phyloP scores from a whole-genome alignment of 2,329 filamentous ascomycete genomes.

The Thelonectria olida region DNA sequence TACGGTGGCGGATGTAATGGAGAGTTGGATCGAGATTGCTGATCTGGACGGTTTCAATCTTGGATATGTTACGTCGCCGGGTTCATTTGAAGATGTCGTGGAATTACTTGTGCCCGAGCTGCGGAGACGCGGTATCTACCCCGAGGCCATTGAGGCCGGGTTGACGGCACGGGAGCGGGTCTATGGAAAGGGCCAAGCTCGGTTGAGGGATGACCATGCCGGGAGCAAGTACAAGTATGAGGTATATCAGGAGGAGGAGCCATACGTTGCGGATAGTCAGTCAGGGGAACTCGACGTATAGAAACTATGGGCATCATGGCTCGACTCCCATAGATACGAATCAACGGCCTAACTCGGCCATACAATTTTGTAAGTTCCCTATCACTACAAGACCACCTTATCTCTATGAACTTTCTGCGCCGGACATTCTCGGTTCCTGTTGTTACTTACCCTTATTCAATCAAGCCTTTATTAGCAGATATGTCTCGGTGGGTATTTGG shows the following conservation, averaged over 20 bases:
- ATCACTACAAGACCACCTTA: too few relatives aligned
- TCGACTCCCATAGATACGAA: too few relatives aligned
- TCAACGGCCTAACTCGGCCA: too few relatives aligned
- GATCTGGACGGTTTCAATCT: slow-evolving; percentile 54
- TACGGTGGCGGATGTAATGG: slow-evolving; percentile 55
- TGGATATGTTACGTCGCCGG: slow-evolving; percentile 54
- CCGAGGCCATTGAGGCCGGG: slow-evolving; percentile 41
- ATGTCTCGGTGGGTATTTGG: too few relatives aligned
- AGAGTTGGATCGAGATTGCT: slow-evolving; percentile 54
- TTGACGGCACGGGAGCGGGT: slow-evolving; percentile 69
- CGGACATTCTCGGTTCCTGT: too few relatives aligned
- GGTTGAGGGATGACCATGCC: slow-evolving; percentile 65
- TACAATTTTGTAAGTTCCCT: too few relatives aligned
- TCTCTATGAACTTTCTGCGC: too few relatives aligned
- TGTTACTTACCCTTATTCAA: too few relatives aligned
- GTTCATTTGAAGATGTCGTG: slow-evolving; percentile 45
- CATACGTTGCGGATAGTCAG: too few relatives aligned
- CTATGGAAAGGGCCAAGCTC: slow-evolving; percentile 67
- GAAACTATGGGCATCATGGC: too few relatives aligned
- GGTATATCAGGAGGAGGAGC: slow-evolving; percentile 58
- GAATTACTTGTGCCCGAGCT: slow-evolving; percentile 44
- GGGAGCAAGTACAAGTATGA: slow-evolving; percentile 70
- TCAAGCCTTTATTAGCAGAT: too few relatives aligned
- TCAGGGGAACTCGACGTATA: too few relatives aligned
- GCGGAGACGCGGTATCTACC: slow-evolving; percentile 41